Percentiles rank a stretch among this genome's conserved stretches.
These are phyloP conservation scores for Sporisorium sorghi DNA, from an alignment of 1,284 basidiomycete species.

Conservation along the genomic window DNA sequence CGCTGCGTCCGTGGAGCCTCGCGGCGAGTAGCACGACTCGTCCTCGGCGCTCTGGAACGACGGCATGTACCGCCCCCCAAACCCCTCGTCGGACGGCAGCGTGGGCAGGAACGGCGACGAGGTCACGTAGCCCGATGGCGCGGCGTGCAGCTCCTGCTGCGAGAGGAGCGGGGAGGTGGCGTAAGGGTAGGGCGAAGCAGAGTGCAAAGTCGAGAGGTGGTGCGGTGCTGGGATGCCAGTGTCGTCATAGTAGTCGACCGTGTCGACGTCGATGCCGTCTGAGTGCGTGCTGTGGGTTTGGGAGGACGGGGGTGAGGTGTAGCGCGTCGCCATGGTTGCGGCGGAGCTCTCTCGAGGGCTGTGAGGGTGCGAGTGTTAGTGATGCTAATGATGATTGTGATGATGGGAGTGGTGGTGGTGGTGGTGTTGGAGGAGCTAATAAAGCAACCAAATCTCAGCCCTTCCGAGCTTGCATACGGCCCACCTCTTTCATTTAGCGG, in stretches of 20 bases:
- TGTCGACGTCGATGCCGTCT: conserved; percentile 41
- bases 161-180: conserved; percentile 1
- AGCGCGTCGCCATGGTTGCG: conserved; percentile 6
- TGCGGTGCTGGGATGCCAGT: conserved; percentile 31
- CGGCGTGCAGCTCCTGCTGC: conserved; percentile 30
- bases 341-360: neutral
- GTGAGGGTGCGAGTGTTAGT: neutral
- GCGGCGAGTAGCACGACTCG: conserved; percentile 31
- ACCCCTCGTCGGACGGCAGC: conserved; percentile 12
- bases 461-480: too few relatives aligned
- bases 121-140: conserved; percentile 25
- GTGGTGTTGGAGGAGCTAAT: too few relatives aligned
- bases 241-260: conserved; percentile 49
- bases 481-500: too few relatives aligned
- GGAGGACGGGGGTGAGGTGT: conserved; percentile 12
- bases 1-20: conserved; percentile 16
- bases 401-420: neutral
- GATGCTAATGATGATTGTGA: neutral
- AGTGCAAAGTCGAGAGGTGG: conserved; percentile 34
- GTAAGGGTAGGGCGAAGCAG: conserved; percentile 33
- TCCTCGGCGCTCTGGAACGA: conserved; percentile 28
- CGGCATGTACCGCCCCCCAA: conserved; percentile 25
- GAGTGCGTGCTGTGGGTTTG: conserved; percentile 6
- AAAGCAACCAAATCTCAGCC: too few relatives aligned
- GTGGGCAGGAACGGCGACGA: conserved; percentile 21